Evolutionary conservation across 768 basidiomycete species (phyloP).

Genomic region (Mrakia frigida): DNA sequence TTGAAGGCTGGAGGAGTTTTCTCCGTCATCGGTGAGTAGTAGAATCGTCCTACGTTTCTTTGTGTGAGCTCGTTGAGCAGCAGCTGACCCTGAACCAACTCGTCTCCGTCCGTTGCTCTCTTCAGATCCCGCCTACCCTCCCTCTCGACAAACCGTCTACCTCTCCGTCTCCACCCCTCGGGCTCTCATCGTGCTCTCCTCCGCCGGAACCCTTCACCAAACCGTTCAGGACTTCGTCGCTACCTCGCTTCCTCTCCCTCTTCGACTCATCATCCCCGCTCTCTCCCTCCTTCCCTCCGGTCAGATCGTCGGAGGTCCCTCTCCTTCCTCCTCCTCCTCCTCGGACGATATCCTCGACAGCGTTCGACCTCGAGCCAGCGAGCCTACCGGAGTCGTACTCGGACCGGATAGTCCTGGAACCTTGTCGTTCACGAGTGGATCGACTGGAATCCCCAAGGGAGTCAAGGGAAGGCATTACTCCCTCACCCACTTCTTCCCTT

Average conservation of each 20-base stretch:
- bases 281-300: conserved; percentile 67
- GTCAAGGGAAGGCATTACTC: conserved; percentile 91
- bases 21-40: conserved; percentile 78
- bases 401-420: conserved; percentile 97
- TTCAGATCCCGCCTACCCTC: conserved; percentile 91
- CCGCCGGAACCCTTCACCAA: conserved; percentile 74
- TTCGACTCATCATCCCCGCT: conserved; percentile 86
- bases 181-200: conserved; percentile 81
- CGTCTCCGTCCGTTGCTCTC: neutral
- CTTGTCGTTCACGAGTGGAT: conserved; percentile 91
- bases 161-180: conserved; percentile 87
- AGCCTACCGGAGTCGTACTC: conserved; percentile 72
- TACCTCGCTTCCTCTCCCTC: conserved; percentile 58
- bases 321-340: neutral
- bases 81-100: neutral
- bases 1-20: conserved; percentile 94
- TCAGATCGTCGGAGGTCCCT: conserved; percentile 59
- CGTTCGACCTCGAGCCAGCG: conserved; percentile 53
- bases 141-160: conserved; percentile 86
- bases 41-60: conserved; percentile 21
- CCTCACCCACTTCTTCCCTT: conserved; percentile 98
- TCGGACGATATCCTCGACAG: conserved; percentile 57
- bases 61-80: neutral
- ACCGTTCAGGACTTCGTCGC: conserved; percentile 77
- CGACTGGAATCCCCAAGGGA: conserved; percentile 98